A percentile compares a stretch with the other conserved stretches of the same genome.
phyloP scores from a whole-genome alignment of 176 grass and related monocot genomes.

The Echinochloa phyllopogon region DNA sequence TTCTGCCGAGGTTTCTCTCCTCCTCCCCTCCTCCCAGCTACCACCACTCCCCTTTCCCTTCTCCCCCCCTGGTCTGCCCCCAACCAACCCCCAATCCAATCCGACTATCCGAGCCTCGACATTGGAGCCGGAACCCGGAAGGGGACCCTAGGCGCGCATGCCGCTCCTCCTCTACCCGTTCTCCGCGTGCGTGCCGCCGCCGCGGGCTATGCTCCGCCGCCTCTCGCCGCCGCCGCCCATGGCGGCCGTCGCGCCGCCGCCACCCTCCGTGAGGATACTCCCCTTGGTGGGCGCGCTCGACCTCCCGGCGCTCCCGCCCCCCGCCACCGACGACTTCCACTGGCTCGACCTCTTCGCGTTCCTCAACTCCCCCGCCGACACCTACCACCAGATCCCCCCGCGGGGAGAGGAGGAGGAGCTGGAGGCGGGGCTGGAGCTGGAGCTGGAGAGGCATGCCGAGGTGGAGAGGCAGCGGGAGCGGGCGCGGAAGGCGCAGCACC shows the following conservation, averaged over 20 bases:
- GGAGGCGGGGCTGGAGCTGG: slow-evolving; percentile 35
- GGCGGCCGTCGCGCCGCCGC: slow-evolving; percentile 44
- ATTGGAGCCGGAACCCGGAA: background rate
- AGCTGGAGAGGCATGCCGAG: slow-evolving; percentile 18
- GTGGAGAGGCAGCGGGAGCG: slow-evolving; percentile 18
- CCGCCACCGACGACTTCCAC: slow-evolving; percentile 45
- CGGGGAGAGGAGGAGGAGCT: background rate
- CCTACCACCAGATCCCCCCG: slow-evolving; percentile 46
- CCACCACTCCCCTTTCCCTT: background rate
- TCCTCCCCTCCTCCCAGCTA: background rate
- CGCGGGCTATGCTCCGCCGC: slow-evolving; percentile 53
- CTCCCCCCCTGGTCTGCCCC: too few relatives aligned
- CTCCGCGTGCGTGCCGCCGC: slow-evolving; percentile 52
- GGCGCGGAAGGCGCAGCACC: slow-evolving; percentile 46
- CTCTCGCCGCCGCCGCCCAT: slow-evolving; percentile 58
- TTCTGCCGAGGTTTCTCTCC: slow-evolving; percentile 54
- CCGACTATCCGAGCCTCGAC: background rate
- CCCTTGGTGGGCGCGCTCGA: slow-evolving; percentile 5
- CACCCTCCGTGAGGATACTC: background rate
- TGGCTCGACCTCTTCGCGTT: slow-evolving; percentile 72
- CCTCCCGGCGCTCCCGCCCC: slow-evolving; percentile 29
- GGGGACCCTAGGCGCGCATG: slow-evolving; percentile 43
- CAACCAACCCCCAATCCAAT: background rate
- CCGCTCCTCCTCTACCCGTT: slow-evolving; percentile 56
- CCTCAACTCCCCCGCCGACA: slow-evolving; percentile 55